These are phyloP conservation scores for Arthrobotrys sinensis DNA, from an alignment of 2,329 filamentous ascomycete genomes.

Conservation along the genomic window DNA sequence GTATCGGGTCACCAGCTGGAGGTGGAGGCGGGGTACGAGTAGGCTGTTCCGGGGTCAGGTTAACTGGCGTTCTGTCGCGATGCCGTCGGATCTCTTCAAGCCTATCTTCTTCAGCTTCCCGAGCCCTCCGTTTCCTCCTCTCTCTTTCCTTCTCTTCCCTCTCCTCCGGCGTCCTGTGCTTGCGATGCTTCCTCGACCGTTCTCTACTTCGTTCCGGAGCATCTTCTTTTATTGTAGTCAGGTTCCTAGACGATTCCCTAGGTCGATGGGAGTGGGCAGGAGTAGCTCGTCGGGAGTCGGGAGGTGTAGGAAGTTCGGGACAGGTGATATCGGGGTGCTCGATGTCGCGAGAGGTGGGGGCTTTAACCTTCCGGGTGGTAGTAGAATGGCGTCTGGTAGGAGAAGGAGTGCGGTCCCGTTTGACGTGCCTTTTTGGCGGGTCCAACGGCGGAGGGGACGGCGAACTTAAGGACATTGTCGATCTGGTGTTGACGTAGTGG, in stretches of 20 bases:
- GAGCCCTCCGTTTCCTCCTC: conserved; percentile 38
- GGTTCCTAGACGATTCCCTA: conserved; percentile 53
- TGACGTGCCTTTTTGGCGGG: conserved; percentile 48
- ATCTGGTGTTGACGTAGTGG: conserved; percentile 42
- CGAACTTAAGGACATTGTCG: conserved; percentile 53
- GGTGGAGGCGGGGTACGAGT: conserved; percentile 55
- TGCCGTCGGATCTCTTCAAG: conserved; percentile 48
- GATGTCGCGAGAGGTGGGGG: conserved; percentile 36
- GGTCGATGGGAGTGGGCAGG: conserved; percentile 53
- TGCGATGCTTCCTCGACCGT: conserved; percentile 40
- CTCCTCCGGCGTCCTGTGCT: conserved; percentile 48
- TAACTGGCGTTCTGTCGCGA: conserved; percentile 42
- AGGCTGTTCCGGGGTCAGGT: conserved; percentile 41
- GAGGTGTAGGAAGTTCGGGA: conserved; percentile 52
- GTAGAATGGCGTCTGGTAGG: conserved; percentile 51
- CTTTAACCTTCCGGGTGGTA: conserved; percentile 42
- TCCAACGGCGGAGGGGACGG: conserved; percentile 52
- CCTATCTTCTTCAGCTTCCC: conserved; percentile 52
- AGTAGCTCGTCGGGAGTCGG: conserved; percentile 52
- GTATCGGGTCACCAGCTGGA: conserved; percentile 27
- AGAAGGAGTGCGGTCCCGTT: conserved; percentile 48
- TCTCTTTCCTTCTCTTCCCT: conserved; percentile 47
- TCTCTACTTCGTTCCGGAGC: conserved; percentile 31
- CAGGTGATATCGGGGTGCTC: conserved; percentile 38
- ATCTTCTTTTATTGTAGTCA: conserved; percentile 55